These are phyloP conservation scores for Hypericum androsaemum DNA, from an alignment of 345 rosid species.

Conservation along the genomic window DNA sequence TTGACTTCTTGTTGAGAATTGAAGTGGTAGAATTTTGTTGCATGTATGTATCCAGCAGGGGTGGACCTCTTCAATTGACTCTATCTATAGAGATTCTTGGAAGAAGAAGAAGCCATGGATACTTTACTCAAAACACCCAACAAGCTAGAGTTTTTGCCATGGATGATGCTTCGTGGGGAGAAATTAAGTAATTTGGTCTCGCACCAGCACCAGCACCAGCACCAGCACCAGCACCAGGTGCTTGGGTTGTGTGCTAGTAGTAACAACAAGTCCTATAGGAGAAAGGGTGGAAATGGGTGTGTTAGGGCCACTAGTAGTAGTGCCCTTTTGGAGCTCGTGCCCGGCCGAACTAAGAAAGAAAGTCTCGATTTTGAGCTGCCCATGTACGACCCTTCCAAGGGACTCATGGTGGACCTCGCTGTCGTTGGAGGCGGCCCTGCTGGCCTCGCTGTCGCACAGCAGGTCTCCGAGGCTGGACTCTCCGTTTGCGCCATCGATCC, in stretches of 20 bases:
- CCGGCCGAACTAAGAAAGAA: slow-evolving; percentile 80
- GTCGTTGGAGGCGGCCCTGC: slow-evolving; percentile 99
- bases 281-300: slow-evolving; percentile 22
- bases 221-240: slow-evolving; percentile 27
- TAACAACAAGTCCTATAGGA: slow-evolving; percentile 31
- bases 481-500: slow-evolving; percentile 90
- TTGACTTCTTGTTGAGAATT: no score
- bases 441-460: slow-evolving; percentile 94
- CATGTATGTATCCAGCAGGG: no score
- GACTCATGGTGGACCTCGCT: slow-evolving; percentile 61
- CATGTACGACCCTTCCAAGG: slow-evolving; percentile 53
- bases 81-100: no score
- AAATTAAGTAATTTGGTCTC: slow-evolving; percentile 32
- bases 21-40: no score
- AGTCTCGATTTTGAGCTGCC: slow-evolving; percentile 84
- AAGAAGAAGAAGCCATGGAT: slow-evolving; percentile 37
- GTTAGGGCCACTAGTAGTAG: slow-evolving; percentile 32
- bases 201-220: slow-evolving; percentile 24
- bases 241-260: slow-evolving; percentile 38
- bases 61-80: no score
- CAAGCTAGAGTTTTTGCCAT: slow-evolving; percentile 58
- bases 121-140: slow-evolving; percentile 61
- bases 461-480: slow-evolving; percentile 86
- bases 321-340: slow-evolving; percentile 83
- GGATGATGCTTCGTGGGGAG: slow-evolving; percentile 48